A percentile compares a stretch with the other conserved stretches of the same genome.
phyloP scores from a whole-genome alignment of 495 filamentous ascomycete genomes.

The Penicillium cinerascens region DNA sequence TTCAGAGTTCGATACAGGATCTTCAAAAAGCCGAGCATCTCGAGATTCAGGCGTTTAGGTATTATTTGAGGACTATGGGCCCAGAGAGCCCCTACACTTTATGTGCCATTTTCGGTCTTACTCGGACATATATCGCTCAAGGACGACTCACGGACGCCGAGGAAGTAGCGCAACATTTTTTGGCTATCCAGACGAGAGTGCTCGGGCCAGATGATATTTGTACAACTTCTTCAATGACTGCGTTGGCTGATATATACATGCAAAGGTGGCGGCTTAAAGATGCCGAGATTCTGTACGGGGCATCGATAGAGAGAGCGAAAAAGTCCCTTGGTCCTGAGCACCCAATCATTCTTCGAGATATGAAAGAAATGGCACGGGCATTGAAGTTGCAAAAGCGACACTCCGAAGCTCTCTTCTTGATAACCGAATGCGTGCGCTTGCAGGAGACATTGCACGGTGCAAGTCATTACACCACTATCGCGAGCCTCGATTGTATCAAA shows the following conservation, averaged over 20 bases:
- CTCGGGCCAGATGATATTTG: slow-evolving; percentile 7
- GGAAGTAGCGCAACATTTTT: neutral
- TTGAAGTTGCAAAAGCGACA: neutral
- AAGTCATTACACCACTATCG: neutral
- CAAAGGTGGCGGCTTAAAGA: slow-evolving; percentile 8
- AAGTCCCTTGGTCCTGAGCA: slow-evolving; percentile 5
- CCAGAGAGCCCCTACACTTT: slow-evolving; percentile 3
- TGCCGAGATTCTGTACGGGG: neutral
- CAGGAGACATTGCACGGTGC: neutral
- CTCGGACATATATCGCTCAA: slow-evolving; percentile 1
- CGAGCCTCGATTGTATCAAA: neutral
- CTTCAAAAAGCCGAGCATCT: slow-evolving; percentile 3
- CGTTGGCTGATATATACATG: neutral
- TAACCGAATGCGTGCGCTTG: neutral
- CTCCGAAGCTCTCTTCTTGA: neutral
- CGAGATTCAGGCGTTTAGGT: slow-evolving; percentile 3
- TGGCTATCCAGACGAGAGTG: neutral
- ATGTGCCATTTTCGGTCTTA: slow-evolving; percentile 6
- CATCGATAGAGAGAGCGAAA: neutral
- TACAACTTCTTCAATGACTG: slow-evolving; percentile 4
- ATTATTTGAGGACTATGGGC: neutral
- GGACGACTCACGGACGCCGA: slow-evolving; percentile 7
- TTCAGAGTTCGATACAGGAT: no score
- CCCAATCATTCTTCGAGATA: neutral
- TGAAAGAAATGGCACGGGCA: neutral